phyloP scores from a whole-genome alignment of 2,329 filamentous ascomycete species.

The Harringtonia aguacate region DNA sequence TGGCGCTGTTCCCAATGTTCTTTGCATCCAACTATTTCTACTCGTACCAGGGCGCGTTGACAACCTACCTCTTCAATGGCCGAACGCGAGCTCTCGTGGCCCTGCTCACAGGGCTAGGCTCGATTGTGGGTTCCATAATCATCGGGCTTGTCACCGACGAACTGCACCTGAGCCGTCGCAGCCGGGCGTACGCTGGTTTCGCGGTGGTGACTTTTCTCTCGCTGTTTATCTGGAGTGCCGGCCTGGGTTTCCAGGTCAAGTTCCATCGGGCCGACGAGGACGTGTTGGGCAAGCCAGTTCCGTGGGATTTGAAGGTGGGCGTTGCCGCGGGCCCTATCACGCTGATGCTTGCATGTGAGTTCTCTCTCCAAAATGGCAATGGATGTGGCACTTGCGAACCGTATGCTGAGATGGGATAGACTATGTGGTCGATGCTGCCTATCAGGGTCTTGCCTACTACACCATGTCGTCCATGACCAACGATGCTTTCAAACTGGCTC shows the following conservation, averaged over 20 bases:
- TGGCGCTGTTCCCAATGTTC: conserved; percentile 56
- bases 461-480: conserved; percentile 10
- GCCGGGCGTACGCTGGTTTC: conserved; percentile 50
- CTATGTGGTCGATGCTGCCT: conserved; percentile 5
- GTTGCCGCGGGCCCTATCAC: conserved; percentile 16
- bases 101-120: conserved; percentile 59
- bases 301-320: conserved; percentile 17
- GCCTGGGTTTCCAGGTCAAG: conserved; percentile 54
- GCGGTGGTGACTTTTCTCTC: conserved; percentile 48
- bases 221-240: conserved; percentile 58
- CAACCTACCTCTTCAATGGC: conserved; percentile 59
- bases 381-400: not conserved
- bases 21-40: conserved; percentile 73
- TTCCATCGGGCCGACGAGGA: conserved; percentile 23
- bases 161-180: conserved; percentile 40
- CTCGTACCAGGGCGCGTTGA: conserved; percentile 68
- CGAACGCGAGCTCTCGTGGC: conserved; percentile 66
- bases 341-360: conserved; percentile 12
- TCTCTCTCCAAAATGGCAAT: not conserved
- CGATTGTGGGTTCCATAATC: conserved; percentile 58
- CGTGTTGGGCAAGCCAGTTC: conserved; percentile 11
- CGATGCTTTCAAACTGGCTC: conserved; percentile 7
- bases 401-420: not conserved
- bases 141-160: conserved; percentile 56
- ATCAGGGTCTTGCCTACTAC: conserved; percentile 28